phyloP scores from a whole-genome alignment of 306 rosid species.

The Vachellia pachyceras region DNA sequence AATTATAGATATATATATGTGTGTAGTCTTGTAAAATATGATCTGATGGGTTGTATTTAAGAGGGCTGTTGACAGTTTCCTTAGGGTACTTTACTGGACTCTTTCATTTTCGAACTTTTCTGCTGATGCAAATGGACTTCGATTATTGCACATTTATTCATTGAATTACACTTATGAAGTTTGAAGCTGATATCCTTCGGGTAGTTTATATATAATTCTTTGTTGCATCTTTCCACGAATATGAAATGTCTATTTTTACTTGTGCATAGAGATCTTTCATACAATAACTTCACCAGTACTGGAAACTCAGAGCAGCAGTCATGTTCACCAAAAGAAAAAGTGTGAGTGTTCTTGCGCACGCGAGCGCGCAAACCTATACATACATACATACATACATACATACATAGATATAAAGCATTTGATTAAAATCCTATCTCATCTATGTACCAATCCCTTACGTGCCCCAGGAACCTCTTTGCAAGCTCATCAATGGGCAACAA shows the following conservation, averaged over 20 bases:
- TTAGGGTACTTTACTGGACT: background rate
- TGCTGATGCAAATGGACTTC: background rate
- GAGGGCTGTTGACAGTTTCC: background rate
- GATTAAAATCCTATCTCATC: slow-evolving; percentile 25
- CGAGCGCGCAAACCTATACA: no score
- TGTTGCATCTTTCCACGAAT: slow-evolving; percentile 11
- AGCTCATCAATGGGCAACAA: slow-evolving; percentile 41
- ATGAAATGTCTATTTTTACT: slow-evolving; percentile 19
- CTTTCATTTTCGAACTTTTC: background rate
- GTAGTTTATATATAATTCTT: background rate
- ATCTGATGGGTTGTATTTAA: background rate
- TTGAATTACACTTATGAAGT: background rate
- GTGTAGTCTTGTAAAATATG: background rate
- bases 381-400: no score
- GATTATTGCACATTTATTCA: background rate
- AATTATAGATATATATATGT: no score
- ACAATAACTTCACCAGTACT: slow-evolving; percentile 52
- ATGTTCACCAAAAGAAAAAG: slow-evolving; percentile 45
- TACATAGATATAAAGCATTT: no score
- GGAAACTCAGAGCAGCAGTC: slow-evolving; percentile 33
- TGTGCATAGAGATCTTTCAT: slow-evolving; percentile 73
- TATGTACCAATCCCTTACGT: slow-evolving; percentile 10
- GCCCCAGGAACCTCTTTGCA: slow-evolving; percentile 48
- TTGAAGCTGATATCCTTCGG: background rate
- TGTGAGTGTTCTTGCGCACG: slow-evolving; percentile 51